Evolutionary conservation across 306 rosid species (phyloP), one percentile per base, ranked within the genome.

Genomic region (Medicago arabica): DNA sequence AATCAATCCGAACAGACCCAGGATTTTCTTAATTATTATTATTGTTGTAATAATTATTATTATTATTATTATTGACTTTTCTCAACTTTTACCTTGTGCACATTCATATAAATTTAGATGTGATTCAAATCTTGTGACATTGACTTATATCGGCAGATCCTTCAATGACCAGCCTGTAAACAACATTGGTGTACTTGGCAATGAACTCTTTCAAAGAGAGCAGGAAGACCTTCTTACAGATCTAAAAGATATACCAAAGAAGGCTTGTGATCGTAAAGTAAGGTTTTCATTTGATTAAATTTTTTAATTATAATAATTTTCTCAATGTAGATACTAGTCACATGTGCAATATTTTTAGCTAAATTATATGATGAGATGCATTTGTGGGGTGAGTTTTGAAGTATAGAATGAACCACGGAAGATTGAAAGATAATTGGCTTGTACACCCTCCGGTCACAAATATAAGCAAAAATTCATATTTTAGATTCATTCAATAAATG

Each of bases 191-290:
- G 91, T 89, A 17, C 78, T 95, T 51, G 99, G 97, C 36, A 86
- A 82, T 79, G 97, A 95, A 66, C 93, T 95, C 55, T 95, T 95
- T 18, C 90, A 85, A 50, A 95, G 77, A 75, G 99, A 95, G 84
- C 99, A 95, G 54, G 96, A 92, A 10, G 91, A 92, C 71, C 99
- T 95, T 87, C 97, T 95, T 60, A 63, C 86, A 62, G 99, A 89
- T 85, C 81, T 95, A 11, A 92, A 92, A 86, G 97, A 95, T 82
- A 84, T 95, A 75, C 99, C 97, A 54, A 95, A 90, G 88, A 95
- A 89, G 72, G 91, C 99, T 13, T 95, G 99, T 72, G 99, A 95
- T 83, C 89, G 98, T n/a, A 86, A 86, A 71, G 99, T 95, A 79
- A 89, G 97, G 81, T 70, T 64, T 55, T 31, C 11, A 16, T 64